Conservation (phyloP, 495 filamentous ascomycete genomes). For the Neurospora discreta region DNA sequence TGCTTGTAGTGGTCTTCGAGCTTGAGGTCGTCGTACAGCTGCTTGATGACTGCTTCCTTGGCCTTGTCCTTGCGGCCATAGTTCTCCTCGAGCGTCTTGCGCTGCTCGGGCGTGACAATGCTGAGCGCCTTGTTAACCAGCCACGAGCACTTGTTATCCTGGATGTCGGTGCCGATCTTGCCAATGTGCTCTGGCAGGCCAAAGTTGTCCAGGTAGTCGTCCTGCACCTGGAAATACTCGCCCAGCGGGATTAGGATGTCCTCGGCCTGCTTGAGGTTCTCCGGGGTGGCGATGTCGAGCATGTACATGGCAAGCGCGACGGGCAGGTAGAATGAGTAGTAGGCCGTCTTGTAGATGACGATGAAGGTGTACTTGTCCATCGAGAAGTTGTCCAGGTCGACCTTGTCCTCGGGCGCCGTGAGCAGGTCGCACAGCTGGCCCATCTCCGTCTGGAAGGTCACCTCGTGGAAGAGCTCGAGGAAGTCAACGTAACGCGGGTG, state of each 20-base stretch:
- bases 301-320: constrained; percentile 83
- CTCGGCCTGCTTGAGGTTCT: constrained; percentile 75
- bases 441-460: constrained; percentile 83
- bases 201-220: constrained; percentile 97
- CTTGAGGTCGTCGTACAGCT: constrained; percentile 70
- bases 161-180: constrained; percentile 97
- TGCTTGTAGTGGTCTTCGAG: constrained; percentile 71
- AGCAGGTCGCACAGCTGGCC: constrained; percentile 91
- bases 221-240: constrained; percentile 98
- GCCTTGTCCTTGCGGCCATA: constrained; percentile 81
- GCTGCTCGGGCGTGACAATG: constrained; percentile 68
- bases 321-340: constrained; percentile 97
- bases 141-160: constrained; percentile 99
- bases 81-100: constrained; percentile 66
- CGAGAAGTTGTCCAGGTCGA: constrained; percentile 87
- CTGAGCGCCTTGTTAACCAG: constrained; percentile 85
- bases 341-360: constrained; percentile 98
- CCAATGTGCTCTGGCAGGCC: constrained; percentile 83
- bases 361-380: constrained; percentile 96
- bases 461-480: constrained; percentile 91
- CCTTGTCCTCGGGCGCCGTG: constrained; percentile 85
- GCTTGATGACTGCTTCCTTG: constrained; percentile 77
- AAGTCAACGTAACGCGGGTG: constrained; percentile 82
- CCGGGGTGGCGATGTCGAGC: constrained; percentile 65
- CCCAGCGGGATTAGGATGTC: constrained; percentile 96